Evolutionary conservation across 441 rosid genomes (phyloP).

Genomic region (Pelargonium cotyledonis): DNA sequence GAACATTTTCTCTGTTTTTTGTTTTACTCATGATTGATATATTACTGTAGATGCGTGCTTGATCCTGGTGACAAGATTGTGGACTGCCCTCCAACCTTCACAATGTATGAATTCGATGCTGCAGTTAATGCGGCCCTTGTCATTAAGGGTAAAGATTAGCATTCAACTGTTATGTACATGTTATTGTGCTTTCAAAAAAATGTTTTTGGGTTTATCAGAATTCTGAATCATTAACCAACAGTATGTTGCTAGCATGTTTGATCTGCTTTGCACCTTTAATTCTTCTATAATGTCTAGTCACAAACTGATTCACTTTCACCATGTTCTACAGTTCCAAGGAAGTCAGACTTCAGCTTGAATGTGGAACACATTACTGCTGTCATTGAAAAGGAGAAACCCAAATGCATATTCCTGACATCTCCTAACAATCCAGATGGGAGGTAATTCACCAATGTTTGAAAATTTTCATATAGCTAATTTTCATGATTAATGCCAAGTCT

Average conservation of each 20-base stretch:
- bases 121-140: slow-evolving; percentile 59
- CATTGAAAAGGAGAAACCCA: slow-evolving; percentile 63
- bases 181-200: neutral
- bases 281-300: neutral
- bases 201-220: neutral
- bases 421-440: slow-evolving; percentile 99
- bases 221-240: no score
- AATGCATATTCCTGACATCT: slow-evolving; percentile 88
- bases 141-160: slow-evolving; percentile 51
- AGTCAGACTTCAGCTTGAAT: slow-evolving; percentile 77
- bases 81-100: slow-evolving; percentile 96
- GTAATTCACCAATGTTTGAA: slow-evolving; percentile 27
- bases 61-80: slow-evolving; percentile 91
- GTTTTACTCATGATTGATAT: neutral
- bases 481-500: neutral
- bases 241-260: neutral
- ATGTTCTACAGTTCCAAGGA: slow-evolving; percentile 60
- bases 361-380: slow-evolving; percentile 61
- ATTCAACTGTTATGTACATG: neutral
- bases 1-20: neutral
- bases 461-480: neutral
- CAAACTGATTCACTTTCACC: slow-evolving; percentile 4
- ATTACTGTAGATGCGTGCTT: slow-evolving; percentile 60
- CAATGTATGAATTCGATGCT: slow-evolving; percentile 92
- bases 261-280: neutral